Evolutionary conservation across 768 basidiomycete species (phyloP), one percentile per base, ranked within the genome.

Genomic region (Tylopilus vinaceipallidus): DNA sequence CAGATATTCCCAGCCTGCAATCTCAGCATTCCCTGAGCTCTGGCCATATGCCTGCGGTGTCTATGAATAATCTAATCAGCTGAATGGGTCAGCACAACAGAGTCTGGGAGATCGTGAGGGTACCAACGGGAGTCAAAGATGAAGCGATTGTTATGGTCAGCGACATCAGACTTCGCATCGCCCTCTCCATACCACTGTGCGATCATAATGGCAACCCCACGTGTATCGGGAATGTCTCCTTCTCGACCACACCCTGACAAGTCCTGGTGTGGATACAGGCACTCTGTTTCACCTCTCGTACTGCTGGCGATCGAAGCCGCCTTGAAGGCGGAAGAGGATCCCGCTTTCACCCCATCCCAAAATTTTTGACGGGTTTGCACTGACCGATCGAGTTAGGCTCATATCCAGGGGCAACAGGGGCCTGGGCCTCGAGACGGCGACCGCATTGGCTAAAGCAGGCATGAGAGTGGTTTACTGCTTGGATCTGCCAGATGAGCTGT

Each of bases 351-450:
- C 29, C 69, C 74, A 5, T 69, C 69, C 75, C 16, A 82, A 79
- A 59, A 75, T 84, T 19, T 77, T 81, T 57, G 76, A 77, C 40
- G 81, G 83, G 54, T 84, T 82, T 65, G 75, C 77, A 1, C 73
- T 85, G 30, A 70, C 66, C 11, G 79, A 78, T 47, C 76, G 81
- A 2, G 81, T 84, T 4, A 80, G 73, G 9, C 72, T 86, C 36
- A 80, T 86, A 22, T 80, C 84, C 0, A 84, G 84, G 6, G 84
- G 76, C 0, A 80, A 83, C 52, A 70, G 84, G 27, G 84, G 89
- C 0, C 77, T 91, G 14, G 90, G 90, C 3, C 79, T 92, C n/a
- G 90, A 92, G 70, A 85, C 86, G 83, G 86, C 86, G 29, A 70
- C 90, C 46, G 80, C 82, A 5, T 69, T 91, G 36, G 78, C 78